Evolutionary conservation across 2,329 filamentous ascomycete species (phyloP).

Genomic region (Diaporthe nobilis): DNA sequence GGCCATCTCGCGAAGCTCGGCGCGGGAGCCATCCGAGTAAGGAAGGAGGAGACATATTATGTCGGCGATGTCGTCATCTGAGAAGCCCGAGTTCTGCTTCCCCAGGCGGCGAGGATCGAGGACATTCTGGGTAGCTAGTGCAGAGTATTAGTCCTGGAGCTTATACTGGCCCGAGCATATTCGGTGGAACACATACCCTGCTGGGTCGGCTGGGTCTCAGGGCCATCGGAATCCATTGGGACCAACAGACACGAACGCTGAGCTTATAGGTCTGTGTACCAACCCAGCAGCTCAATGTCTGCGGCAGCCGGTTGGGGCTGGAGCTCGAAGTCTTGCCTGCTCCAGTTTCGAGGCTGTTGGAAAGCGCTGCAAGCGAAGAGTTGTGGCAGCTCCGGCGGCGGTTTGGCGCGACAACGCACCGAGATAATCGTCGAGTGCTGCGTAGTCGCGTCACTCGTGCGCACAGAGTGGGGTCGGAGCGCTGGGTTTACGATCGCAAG

Average conservation of each 20-base stretch:
- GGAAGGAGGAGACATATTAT: slow-evolving; percentile 92
- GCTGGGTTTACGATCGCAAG: slow-evolving; percentile 33
- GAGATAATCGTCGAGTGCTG: slow-evolving; percentile 3
- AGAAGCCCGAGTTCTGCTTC: slow-evolving; percentile 85
- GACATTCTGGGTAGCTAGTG: slow-evolving; percentile 80
- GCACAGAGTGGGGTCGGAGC: slow-evolving; percentile 26
- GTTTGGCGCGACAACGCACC: slow-evolving; percentile 3
- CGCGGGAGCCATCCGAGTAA: slow-evolving; percentile 78
- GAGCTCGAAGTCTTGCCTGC: not conserved
- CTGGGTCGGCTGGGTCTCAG: slow-evolving; percentile 41
- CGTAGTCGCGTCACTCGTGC: slow-evolving; percentile 30
- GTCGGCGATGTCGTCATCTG: slow-evolving; percentile 86
- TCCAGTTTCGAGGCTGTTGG: slow-evolving; percentile 14
- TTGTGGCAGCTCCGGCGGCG: not conserved
- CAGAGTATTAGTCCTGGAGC: slow-evolving; percentile 31
- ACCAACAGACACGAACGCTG: slow-evolving; percentile 25
- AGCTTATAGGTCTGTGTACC: slow-evolving; percentile 23
- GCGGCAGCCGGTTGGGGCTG: slow-evolving; percentile 29
- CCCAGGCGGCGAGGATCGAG: slow-evolving; percentile 86
- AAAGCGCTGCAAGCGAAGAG: slow-evolving; percentile 1
- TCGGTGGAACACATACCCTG: slow-evolving; percentile 38
- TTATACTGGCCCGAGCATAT: slow-evolving; percentile 24
- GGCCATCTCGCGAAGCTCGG: slow-evolving; percentile 73
- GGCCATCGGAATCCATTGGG: slow-evolving; percentile 40
- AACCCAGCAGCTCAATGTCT: slow-evolving; percentile 35